Evolutionary conservation across 78 protist genomes (phyloP), one percentile per base, ranked within the genome.

Genomic region (Emiliania huxleyi): DNA sequence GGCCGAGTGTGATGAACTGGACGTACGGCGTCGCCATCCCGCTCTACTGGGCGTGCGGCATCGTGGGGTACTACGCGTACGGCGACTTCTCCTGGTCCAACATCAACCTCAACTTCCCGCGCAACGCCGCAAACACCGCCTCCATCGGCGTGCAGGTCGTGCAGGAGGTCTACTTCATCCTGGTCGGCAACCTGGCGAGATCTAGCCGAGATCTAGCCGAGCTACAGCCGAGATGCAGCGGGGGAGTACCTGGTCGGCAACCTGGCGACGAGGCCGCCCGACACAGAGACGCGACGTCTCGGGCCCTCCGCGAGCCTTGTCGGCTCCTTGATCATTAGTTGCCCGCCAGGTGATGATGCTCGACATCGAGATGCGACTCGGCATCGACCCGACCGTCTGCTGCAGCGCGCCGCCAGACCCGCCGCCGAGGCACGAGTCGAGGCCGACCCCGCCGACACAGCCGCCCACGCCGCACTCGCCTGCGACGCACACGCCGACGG

Each of bases 71-170:
- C 55, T 3, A 3, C 6, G 89, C 89, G 35, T 81, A 81, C 55
- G 89, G 89, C 56, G 52, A 44, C 56, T 8, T 1, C 56, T 6
- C 89, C 40, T 8, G 1, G 26, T 5, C 89, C 21, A 81, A 81
- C 89, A 44, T 81, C 89, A 81, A 81, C 89, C 52, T 26, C 25
- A 81, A 81, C 38, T 42, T 44, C 5, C 89, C 89, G 56, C 5
- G 15, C 33, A 81, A 81, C 22, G 19, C 42, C 1, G n/a, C n/a
- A 0, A 81, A 81, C 55, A 5, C 12, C 0, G 25, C 26, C 89
- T 81, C 89, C 40, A 21, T 81, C 40, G 19, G 21, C 40, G 48
- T 81, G 42, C 89, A 81, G 38, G 38, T 44, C 38, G 49, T 81
- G 83, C 42, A 73, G 46, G 85, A 77, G 85, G 46, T 77, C 46